Evolutionary conservation across 2,329 filamentous ascomycete species (phyloP).

Genomic region (Trichoderma sp.): DNA sequence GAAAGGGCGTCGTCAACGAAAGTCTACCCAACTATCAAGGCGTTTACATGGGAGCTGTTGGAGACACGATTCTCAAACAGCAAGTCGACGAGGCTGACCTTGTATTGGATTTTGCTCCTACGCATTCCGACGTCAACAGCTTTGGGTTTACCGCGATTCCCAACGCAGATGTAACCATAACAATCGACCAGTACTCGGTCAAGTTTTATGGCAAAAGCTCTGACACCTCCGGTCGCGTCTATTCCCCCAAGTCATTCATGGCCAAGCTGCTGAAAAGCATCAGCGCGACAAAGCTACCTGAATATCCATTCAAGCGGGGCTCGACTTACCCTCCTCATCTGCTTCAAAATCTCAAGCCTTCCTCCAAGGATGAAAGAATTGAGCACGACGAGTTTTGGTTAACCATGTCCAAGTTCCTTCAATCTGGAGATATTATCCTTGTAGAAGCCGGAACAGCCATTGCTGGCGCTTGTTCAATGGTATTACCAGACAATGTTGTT

Average conservation of each 20-base stretch:
- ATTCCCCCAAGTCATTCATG: slow-evolving; percentile 35
- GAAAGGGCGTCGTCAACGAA: slow-evolving; percentile 57
- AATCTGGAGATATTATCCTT: slow-evolving; percentile 58
- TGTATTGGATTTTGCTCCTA: slow-evolving; percentile 51
- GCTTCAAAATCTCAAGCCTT: neutral
- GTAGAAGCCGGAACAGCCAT: slow-evolving; percentile 62
- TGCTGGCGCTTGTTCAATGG: slow-evolving; percentile 56
- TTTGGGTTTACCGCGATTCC: slow-evolving; percentile 46
- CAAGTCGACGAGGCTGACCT: slow-evolving; percentile 50
- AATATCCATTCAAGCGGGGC: slow-evolving; percentile 35
- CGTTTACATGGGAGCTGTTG: slow-evolving; percentile 51
- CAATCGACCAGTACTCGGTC: slow-evolving; percentile 33
- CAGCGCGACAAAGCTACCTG: slow-evolving; percentile 32
- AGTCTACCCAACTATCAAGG: slow-evolving; percentile 52
- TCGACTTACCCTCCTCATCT: slow-evolving; percentile 35
- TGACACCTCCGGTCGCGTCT: slow-evolving; percentile 35
- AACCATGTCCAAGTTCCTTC: slow-evolving; percentile 51
- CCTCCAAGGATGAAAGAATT: slow-evolving; percentile 42
- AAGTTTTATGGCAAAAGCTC: neutral
- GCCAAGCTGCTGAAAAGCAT: slow-evolving; percentile 40
- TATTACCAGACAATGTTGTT: slow-evolving; percentile 52
- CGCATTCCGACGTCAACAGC: slow-evolving; percentile 53
- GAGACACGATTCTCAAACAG: slow-evolving; percentile 39
- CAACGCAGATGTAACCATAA: slow-evolving; percentile 39
- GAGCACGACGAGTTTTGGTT: slow-evolving; percentile 55